These are phyloP conservation scores for Trichoderma simmonsii DNA, from an alignment of 2,329 filamentous ascomycete species.

Conservation along the genomic window DNA sequence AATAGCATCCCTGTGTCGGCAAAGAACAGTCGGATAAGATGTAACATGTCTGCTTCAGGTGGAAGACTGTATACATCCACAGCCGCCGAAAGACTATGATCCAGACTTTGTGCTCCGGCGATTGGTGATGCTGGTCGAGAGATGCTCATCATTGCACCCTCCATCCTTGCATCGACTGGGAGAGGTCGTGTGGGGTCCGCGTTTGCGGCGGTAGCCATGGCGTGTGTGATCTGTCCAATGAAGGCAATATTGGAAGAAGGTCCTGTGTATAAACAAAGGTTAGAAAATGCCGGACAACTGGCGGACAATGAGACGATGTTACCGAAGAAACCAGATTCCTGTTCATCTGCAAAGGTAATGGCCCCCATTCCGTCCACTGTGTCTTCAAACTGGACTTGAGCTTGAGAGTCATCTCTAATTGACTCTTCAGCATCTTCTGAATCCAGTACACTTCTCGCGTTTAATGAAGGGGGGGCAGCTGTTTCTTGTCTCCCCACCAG, in stretches of 20 bases:
- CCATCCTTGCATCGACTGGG: background rate
- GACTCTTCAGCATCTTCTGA: background rate
- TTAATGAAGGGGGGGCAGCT: background rate
- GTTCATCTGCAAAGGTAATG: conserved; percentile 10
- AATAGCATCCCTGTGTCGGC: conserved; percentile 10
- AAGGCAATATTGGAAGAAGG: conserved; percentile 10
- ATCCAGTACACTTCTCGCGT: background rate
- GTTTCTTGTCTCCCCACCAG: background rate
- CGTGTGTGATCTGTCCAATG: conserved; percentile 1
- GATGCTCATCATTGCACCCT: conserved; percentile 1
- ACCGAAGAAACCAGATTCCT: conserved; percentile 11
- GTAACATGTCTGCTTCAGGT: background rate
- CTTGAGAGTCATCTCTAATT: background rate
- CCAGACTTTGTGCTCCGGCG: background rate
- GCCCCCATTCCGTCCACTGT: conserved; percentile 2
- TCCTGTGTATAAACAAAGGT: background rate
- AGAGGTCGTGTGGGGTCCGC: background rate
- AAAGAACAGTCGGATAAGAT: conserved; percentile 8
- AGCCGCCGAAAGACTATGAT: background rate
- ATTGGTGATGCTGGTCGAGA: conserved; percentile 7
- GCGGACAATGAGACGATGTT: background rate
- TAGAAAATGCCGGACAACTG: background rate
- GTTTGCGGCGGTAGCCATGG: background rate
- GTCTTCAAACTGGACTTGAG: background rate
- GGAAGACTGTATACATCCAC: background rate